phyloP scores from a whole-genome alignment of 2,329 filamentous ascomycete genomes.

The Claviceps fusiformis region DNA sequence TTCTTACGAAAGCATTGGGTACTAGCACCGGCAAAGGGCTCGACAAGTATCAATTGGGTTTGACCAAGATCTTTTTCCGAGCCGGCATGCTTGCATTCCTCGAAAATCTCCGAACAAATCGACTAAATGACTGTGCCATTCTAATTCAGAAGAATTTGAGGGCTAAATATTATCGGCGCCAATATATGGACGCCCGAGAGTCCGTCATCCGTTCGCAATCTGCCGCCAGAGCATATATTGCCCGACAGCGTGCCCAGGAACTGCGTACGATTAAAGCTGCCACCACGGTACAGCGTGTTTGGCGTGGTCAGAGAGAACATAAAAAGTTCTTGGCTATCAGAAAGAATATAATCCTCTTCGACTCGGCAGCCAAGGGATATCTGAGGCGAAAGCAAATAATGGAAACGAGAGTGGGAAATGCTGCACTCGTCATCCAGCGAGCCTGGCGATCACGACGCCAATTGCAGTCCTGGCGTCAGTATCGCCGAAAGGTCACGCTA shows the following conservation, averaged over 20 bases:
- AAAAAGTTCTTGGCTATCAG: conserved; percentile 68
- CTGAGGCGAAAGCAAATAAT: conserved; percentile 82
- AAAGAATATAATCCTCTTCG: conserved; percentile 73
- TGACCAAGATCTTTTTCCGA: conserved; percentile 99
- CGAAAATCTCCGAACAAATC: conserved; percentile 80
- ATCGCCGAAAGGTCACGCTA: conserved; percentile 77
- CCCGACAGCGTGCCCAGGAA: conserved; percentile 66
- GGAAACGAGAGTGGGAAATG: conserved; percentile 87
- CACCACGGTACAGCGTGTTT: conserved; percentile 88
- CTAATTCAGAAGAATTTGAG: conserved; percentile 98
- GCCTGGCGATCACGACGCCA: conserved; percentile 74
- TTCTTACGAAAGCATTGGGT: conserved; percentile 76
- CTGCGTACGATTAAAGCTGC: conserved; percentile 73
- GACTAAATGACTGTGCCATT: conserved; percentile 84
- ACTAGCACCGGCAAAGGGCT: conserved; percentile 57
- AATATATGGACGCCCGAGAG: conserved; percentile 75
- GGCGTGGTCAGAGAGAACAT: conserved; percentile 83
- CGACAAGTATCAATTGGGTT: conserved; percentile 93
- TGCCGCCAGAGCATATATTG: conserved; percentile 60
- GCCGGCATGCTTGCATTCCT: conserved; percentile 97
- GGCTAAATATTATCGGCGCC: conserved; percentile 87
- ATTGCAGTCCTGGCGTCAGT: conserved; percentile 69
- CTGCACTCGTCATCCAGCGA: conserved; percentile 79
- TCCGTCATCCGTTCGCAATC: conserved; percentile 73
- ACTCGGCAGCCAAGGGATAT: conserved; percentile 85